Base-by-base conservation (phyloP, 2,329 filamentous ascomycete genomes). In the Clonostachys chloroleuca region DNA sequence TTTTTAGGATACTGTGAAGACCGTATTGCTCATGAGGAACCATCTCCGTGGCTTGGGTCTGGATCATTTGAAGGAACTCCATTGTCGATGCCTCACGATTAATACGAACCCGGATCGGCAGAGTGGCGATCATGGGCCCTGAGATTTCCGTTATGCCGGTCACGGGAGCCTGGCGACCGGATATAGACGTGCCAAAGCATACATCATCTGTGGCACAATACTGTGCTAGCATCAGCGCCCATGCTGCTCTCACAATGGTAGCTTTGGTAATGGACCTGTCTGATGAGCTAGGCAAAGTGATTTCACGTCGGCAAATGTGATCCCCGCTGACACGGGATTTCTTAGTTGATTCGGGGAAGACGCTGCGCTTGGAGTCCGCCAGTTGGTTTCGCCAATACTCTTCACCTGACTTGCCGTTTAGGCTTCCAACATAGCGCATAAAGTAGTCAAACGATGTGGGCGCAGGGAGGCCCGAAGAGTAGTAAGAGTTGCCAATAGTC, bases 371-470 rank as follows among this genome's bases (percentile, higher is more conserved):
- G 2, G 51, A 51, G 20, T 40, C 40, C 5, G 43, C 35, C 4
- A 56, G 49, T 24, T 54, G 51, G 5, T 17, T n/a, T 17, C 40
- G 47, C 53, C 52, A 55, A n/a, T 49, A 55, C 0, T 30, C 16
- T 6, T 34, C 16, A 8, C 50, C 43, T 4, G 24, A 46, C 2
- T 49, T 34, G 12, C 3, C 24, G 30, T 55, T 46, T n/a, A 61
- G 56, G 33, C 69, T 59, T 49, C 63, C 59, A 8, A 73, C 60
- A 48, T 70, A 69, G 37, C 62, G 61, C 50, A 73, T 70, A 55
- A n/a, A 47, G 54, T 0, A 24, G 13, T 8, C 34, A 13, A 12
- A 50, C 41, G 6, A 18, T 46, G 2, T 49, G 40, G 17, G 12
- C 12, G 41, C 48, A 33, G 9, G 47, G 7, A 10, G 35, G 12